phyloP scores from a whole-genome alignment of 176 grass and related monocot genomes.

The Typha latifolia region DNA sequence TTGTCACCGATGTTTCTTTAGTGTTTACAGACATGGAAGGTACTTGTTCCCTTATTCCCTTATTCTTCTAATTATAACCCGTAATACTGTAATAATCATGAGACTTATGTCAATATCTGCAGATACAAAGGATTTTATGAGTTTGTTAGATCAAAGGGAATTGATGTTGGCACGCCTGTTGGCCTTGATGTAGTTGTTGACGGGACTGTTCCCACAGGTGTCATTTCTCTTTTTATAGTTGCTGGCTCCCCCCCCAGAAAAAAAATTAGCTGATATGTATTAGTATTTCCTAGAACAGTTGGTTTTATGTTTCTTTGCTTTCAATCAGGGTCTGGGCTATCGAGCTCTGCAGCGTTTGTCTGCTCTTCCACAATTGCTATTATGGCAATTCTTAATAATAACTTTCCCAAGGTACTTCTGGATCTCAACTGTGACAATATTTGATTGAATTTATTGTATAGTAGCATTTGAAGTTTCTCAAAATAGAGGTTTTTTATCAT shows the following conservation, averaged over 20 bases:
- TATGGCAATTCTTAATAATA: conserved; percentile 70
- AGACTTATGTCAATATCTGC: conserved; percentile 2
- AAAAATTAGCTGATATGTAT: neutral
- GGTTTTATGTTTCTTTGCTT: neutral
- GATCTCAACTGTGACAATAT: neutral
- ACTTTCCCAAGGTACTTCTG: conserved; percentile 69
- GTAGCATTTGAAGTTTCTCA: too few species aligned
- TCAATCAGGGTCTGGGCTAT: conserved; percentile 73
- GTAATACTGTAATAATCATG: neutral
- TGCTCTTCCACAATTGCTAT: conserved; percentile 94
- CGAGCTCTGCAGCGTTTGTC: conserved; percentile 97
- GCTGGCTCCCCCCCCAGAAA: conserved; percentile 5
- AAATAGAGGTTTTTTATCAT: too few species aligned
- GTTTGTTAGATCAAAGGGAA: conserved; percentile 61
- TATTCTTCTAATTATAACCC: neutral
- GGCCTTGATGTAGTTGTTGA: conserved; percentile 76
- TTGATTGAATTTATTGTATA: too few species aligned
- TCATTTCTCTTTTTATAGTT: neutral
- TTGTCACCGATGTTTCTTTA: too few species aligned
- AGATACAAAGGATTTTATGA: conserved; percentile 92
- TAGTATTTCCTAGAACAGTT: neutral
- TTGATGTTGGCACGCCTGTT: conserved; percentile 50
- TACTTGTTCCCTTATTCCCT: too few species aligned
- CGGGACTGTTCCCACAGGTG: conserved; percentile 90
- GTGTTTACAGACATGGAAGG: too few species aligned